phyloP scores from a whole-genome alignment of 176 grass and related monocot species.

The Carex parvula region DNA sequence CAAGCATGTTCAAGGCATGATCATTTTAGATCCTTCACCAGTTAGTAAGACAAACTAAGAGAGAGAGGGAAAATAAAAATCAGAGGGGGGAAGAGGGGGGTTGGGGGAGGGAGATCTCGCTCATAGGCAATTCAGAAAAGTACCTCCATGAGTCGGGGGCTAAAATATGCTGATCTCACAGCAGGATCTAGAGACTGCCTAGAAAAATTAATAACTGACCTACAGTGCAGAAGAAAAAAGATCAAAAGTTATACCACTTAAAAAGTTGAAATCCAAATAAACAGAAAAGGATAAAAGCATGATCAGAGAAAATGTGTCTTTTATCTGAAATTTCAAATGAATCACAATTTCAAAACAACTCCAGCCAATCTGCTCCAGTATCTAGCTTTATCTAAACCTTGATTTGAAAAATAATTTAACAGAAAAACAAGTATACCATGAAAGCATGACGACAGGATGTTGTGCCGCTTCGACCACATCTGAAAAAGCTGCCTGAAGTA shows the following conservation, averaged over 20 bases:
- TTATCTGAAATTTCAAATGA: background rate
- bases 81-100: background rate
- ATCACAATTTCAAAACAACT: background rate
- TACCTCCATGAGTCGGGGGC: slow-evolving; percentile 98
- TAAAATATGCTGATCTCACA: slow-evolving; percentile 82
- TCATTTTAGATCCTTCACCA: background rate
- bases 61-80: background rate
- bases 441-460: slow-evolving; percentile 84
- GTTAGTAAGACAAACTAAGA: background rate
- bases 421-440: slow-evolving; percentile 53
- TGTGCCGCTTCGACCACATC: slow-evolving; percentile 58
- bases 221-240: slow-evolving; percentile 32
- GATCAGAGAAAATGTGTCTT: background rate
- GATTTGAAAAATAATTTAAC: background rate
- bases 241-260: background rate
- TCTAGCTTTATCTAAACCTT: background rate
- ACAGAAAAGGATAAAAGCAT: background rate
- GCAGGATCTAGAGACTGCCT: slow-evolving; percentile 79
- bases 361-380: background rate
- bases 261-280: background rate
- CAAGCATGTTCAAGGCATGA: background rate
- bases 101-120: background rate
- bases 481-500: slow-evolving; percentile 65
- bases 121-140: slow-evolving; percentile 21
- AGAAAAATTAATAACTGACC: slow-evolving; percentile 88